phyloP scores from a whole-genome alignment of 176 grass and related monocot genomes.

The Pharus latifolius region DNA sequence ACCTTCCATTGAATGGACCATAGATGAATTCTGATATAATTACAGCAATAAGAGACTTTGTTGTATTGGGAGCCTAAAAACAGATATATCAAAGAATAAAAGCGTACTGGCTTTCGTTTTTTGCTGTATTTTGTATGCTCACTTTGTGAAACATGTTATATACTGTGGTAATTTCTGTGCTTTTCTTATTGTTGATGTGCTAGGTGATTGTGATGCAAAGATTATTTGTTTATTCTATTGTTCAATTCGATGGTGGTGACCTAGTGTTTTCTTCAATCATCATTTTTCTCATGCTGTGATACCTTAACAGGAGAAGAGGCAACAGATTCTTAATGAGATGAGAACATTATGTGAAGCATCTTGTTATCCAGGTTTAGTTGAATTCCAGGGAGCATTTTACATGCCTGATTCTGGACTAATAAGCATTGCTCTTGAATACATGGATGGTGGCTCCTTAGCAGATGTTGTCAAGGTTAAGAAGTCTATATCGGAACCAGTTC shows the following conservation, averaged over 20 bases:
- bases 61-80: background rate
- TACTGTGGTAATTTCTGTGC: constrained; percentile 1
- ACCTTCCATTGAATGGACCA: background rate
- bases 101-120: background rate
- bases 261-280: background rate
- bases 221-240: background rate
- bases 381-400: constrained; percentile 99
- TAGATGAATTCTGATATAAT: background rate
- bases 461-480: constrained; percentile 73
- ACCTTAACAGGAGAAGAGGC: constrained; percentile 76
- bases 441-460: constrained; percentile 95
- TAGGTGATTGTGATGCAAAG: background rate
- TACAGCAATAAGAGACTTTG: background rate
- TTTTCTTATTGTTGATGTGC: background rate
- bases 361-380: constrained; percentile 72
- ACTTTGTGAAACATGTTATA: background rate
- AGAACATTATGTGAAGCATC: constrained; percentile 82
- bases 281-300: constrained; percentile 18
- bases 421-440: constrained; percentile 93
- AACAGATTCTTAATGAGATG: constrained; percentile 98
- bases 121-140: background rate
- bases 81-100: background rate
- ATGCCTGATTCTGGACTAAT: constrained; percentile 83
- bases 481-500: constrained; percentile 72
- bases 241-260: background rate